Base-by-base conservation (phyloP, 352 stramenopile genomes). In the Pythium folliculosum region DNA sequence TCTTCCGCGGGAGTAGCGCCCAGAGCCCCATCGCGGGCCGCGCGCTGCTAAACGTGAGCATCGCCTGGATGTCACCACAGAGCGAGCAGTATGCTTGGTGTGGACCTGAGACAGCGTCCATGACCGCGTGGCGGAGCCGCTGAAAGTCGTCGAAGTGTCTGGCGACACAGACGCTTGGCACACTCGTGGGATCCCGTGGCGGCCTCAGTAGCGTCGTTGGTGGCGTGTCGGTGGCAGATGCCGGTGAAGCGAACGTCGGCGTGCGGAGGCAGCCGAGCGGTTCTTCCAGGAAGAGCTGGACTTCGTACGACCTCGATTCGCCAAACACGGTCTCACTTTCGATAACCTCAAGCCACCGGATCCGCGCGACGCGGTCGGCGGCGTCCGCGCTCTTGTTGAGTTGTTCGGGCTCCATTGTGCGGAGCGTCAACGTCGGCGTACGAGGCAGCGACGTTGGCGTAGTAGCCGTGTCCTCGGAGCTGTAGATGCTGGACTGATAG, bases 21-120 rank as follows among this genome's bases (percentile, higher is more conserved):
- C 52, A 60, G 5, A 55, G 22, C 22, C 17, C 8, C 49, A 35
- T 38, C 14, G 37, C 54, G 0, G 37, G 37, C 21, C 54, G 22
- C 13, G 23, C 22, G 38, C 54, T 49, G 38, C 43, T 61, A 38
- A 61, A 61, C 35, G 54, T 61, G 19, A 50, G 19, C 37, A 61
- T 22, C 5, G 43, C 23, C 23, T 61, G n/a, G 4, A 49, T 17
- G n/a, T n/a, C 25, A 2, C 22, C 27, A 12, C 49, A 55, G 9
- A 55, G 30, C 6, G 8, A 23, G 23, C 49, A 55, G 23, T 55
- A 35, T 0, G 22, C 13, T 5, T 35, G 19, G 22, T 55, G 49
- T 5, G 49, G 49, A 12, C 25, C 30, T 12, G 14, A 22, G 49
- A 55, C 22, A 8, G 30, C 22, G 9, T 55, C 49, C 25, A 55